Evolutionary conservation across 768 basidiomycete genomes (phyloP), one percentile per base, ranked within the genome.

Genomic region (Tephrocybe sp.): DNA sequence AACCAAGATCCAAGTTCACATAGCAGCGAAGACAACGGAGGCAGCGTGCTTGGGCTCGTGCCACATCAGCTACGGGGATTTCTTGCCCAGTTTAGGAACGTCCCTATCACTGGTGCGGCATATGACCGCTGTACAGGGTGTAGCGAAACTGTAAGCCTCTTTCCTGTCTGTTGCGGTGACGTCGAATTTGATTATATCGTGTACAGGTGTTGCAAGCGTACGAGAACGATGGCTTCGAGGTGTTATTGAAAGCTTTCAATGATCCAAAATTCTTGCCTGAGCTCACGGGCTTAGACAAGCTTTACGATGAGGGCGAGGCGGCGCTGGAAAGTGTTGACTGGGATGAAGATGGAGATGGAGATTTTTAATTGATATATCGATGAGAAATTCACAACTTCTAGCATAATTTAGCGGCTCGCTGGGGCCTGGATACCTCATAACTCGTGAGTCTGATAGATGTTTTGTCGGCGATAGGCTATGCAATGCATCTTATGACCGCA

Each of bases 11-110:
- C 55, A 24, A 41, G 62, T 12, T 59, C 55, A 25, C 59, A 60
- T 11, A 65, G 67, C n/a, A n/a, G n/a, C 15, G 59, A 54, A 35
- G 60, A 65, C 27, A 62, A 63, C 4, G 69, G 72, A 19, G 64
- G 70, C 2, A 79, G 82, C 58, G 82, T 91, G 9, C 79, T 98
- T 2, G 96, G 96, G 0, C 70, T 86, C 15, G 90, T 98, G 3
- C 97, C 97, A 1, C 97, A 98, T 64, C 95, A 98, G 63, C 74
- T 98, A 9, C 84, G 97, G 4, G 97, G 95, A 0, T 93, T 84
- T 73, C 77, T 98, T 3, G 83, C 84, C 5, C 87, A 92, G 54
- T 99, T 96, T 75, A 77, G 84, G 44, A 92, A 84, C 35, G 73
- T 98, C 58, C 81, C 83, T 22, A 84, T 99, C 51, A 83, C 86